phyloP scores from a whole-genome alignment of 176 grass and related monocot species.

The Pontederia crassipes region DNA sequence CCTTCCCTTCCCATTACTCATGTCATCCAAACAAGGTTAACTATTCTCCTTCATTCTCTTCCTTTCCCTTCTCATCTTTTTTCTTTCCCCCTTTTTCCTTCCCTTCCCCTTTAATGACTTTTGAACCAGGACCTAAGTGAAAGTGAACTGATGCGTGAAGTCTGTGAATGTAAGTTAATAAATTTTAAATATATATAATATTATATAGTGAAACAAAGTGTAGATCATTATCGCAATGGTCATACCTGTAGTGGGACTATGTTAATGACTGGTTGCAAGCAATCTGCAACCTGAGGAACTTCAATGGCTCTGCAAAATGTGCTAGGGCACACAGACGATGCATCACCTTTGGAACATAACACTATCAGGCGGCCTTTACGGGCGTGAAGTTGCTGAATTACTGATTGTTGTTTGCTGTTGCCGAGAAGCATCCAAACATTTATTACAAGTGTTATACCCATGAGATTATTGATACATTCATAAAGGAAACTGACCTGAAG shows the following conservation, averaged over 20 bases:
- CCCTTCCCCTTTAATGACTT: too few relatives aligned
- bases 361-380: conserved; percentile 75
- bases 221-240: neutral
- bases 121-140: too few relatives aligned
- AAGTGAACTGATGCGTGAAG: too few relatives aligned
- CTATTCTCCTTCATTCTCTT: too few relatives aligned
- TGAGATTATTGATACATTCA: neutral
- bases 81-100: too few relatives aligned
- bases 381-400: conserved; percentile 88
- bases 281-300: conserved; percentile 61
- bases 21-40: too few relatives aligned
- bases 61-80: too few relatives aligned
- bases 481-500: conserved; percentile 44
- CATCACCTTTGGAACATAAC: conserved; percentile 65
- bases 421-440: conserved; percentile 8
- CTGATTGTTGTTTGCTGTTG: conserved; percentile 76
- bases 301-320: conserved; percentile 64
- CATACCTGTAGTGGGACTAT: conserved; percentile 83
- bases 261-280: conserved; percentile 79
- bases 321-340: conserved; percentile 35
- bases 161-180: too few relatives aligned
- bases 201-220: too few relatives aligned
- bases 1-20: too few relatives aligned
- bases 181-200: too few relatives aligned
- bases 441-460: neutral